phyloP scores from a whole-genome alignment of 345 rosid species.

The Mallotus nudiflorus region DNA sequence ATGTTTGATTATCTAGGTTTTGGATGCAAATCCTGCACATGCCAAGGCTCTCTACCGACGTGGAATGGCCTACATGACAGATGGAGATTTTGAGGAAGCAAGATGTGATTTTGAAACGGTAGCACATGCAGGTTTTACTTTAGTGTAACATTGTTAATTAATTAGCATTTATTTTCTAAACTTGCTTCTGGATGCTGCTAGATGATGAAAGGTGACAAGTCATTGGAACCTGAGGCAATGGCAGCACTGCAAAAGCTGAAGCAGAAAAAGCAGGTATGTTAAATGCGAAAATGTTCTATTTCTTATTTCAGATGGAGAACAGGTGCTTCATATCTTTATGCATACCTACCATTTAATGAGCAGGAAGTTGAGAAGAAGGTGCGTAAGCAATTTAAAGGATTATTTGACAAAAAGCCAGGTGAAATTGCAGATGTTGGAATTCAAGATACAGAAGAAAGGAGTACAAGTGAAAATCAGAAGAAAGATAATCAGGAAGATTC shows the following conservation, averaged over 20 bases:
- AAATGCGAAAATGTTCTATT: background rate
- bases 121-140: background rate
- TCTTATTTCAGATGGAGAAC: background rate
- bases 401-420: conserved; percentile 95
- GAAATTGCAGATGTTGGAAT: conserved; percentile 47
- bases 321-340: background rate
- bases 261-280: conserved; percentile 73
- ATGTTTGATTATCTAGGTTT: conserved; percentile 46
- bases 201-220: conserved; percentile 64
- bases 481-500: conserved; percentile 20
- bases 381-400: conserved; percentile 84
- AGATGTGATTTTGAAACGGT: conserved; percentile 43
- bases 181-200: conserved; percentile 20
- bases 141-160: background rate
- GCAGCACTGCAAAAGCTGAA: conserved; percentile 80
- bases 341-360: conserved; percentile 5
- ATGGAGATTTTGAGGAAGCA: conserved; percentile 89
- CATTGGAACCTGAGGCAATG: conserved; percentile 57
- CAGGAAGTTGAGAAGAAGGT: conserved; percentile 81
- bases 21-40: conserved; percentile 84
- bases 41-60: conserved; percentile 88
- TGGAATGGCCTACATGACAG: conserved; percentile 88
- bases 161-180: conserved; percentile 16
- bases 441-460: conserved; percentile 24
- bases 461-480: conserved; percentile 17